Evolutionary conservation across 768 basidiomycete species (phyloP).

Genomic region (Lyophyllum decastes): DNA sequence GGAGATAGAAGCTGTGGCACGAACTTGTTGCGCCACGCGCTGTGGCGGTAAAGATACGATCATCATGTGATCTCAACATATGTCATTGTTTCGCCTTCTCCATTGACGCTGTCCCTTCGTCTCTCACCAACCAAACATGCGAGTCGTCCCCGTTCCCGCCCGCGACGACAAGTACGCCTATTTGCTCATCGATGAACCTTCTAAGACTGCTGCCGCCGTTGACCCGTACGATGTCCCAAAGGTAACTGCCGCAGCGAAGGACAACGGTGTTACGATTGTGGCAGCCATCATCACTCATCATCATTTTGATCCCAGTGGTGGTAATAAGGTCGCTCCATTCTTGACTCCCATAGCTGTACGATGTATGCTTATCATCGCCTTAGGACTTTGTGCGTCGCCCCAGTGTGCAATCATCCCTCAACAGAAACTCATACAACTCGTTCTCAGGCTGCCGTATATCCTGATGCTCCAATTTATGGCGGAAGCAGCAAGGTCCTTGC

Average conservation of each 20-base stretch:
- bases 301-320: conserved; percentile 90
- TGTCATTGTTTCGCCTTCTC: conserved; percentile 13
- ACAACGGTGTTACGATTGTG: conserved; percentile 63
- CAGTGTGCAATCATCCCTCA: neutral
- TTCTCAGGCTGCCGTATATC: conserved; percentile 41
- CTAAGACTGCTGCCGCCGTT: conserved; percentile 73
- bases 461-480: conserved; percentile 68
- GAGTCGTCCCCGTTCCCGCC: conserved; percentile 76
- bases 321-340: conserved; percentile 63
- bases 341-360: conserved; percentile 1
- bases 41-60: neutral
- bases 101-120: conserved; percentile 19
- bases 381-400: conserved; percentile 53
- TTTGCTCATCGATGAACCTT: conserved; percentile 69
- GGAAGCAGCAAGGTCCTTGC: conserved; percentile 74
- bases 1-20: neutral
- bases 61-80: conserved; percentile 7
- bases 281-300: conserved; percentile 90
- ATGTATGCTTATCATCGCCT: conserved; percentile 3
- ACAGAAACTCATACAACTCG: conserved; percentile 1
- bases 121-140: conserved; percentile 48
- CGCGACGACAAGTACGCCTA: conserved; percentile 86
- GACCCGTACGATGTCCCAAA: conserved; percentile 80
- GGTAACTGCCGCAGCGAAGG: conserved; percentile 61
- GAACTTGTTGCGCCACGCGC: neutral